Conservation (phyloP, 441 rosid genomes). For the Erysimum pusillum region DNA sequence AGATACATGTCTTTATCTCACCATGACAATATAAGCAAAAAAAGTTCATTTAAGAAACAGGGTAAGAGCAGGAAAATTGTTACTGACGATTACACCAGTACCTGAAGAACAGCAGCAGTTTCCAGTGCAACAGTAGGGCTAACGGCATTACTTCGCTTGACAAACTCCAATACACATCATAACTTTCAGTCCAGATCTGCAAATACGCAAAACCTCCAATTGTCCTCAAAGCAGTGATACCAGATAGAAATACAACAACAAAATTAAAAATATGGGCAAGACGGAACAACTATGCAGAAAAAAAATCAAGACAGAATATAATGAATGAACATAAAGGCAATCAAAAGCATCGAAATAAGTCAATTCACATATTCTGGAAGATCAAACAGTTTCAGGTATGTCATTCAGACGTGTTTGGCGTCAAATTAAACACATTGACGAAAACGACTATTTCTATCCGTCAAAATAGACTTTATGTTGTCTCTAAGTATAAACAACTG, state of each 20-base stretch:
- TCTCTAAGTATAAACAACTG: no score
- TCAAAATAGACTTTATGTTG: no score
- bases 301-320: conserved; percentile 14
- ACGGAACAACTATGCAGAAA: conserved; percentile 7
- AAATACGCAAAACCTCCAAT: conserved; percentile 35
- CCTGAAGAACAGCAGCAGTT: conserved; percentile 99
- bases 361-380: background rate
- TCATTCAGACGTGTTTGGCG: no score
- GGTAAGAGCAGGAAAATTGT: conserved; percentile 8
- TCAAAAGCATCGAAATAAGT: background rate
- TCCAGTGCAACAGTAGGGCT: conserved; percentile 96
- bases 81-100: conserved; percentile 51
- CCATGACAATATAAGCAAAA: conserved; percentile 17
- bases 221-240: conserved; percentile 11
- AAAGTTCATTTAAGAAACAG: background rate
- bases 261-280: no score
- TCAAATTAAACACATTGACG: no score
- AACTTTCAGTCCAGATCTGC: conserved; percentile 93
- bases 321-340: conserved; percentile 5
- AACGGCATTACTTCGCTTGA: conserved; percentile 95
- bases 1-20: conserved; percentile 22
- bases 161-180: conserved; percentile 89
- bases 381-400: background rate
- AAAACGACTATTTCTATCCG: no score
- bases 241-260: no score